phyloP scores from a whole-genome alignment of 345 rosid species.

The Hirschfeldia incana region DNA sequence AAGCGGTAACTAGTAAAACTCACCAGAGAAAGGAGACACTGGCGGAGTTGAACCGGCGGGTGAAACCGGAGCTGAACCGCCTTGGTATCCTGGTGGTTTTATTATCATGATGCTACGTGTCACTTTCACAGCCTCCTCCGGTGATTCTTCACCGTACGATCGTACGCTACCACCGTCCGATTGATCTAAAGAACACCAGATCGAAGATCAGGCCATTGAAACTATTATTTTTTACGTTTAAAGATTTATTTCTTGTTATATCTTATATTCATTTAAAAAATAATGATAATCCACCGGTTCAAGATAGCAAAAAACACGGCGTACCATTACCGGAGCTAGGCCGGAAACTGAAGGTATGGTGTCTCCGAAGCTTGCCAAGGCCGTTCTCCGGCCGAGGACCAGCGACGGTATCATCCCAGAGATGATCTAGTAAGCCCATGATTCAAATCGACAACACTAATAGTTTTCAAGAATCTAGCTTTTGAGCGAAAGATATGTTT shows the following conservation, averaged over 20 bases:
- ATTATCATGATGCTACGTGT: slow-evolving; percentile 86
- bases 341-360: slow-evolving; percentile 57
- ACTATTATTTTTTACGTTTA: not conserved
- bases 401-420: slow-evolving; percentile 99
- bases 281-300: not conserved
- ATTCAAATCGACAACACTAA: not conserved
- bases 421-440: slow-evolving; percentile 90
- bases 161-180: slow-evolving; percentile 43
- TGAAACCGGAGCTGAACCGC: slow-evolving; percentile 74
- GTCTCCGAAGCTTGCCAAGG: slow-evolving; percentile 93
- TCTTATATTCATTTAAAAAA: not conserved
- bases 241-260: not conserved
- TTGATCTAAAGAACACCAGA: slow-evolving; percentile 46
- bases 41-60: slow-evolving; percentile 97
- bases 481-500: not conserved
- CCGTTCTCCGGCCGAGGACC: slow-evolving; percentile 94
- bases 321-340: slow-evolving; percentile 85
- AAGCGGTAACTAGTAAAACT: slow-evolving; percentile 27
- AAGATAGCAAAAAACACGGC: slow-evolving; percentile 24
- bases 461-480: not conserved
- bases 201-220: not conserved
- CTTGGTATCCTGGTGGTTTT: slow-evolving; percentile 84
- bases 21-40: slow-evolving; percentile 79
- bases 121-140: slow-evolving; percentile 54
- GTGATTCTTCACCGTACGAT: slow-evolving; percentile 48